A percentile compares a stretch with the other conserved stretches of the same genome.
Conservation (phyloP, 2,329 filamentous ascomycete species). For the Didymella lethalis region DNA sequence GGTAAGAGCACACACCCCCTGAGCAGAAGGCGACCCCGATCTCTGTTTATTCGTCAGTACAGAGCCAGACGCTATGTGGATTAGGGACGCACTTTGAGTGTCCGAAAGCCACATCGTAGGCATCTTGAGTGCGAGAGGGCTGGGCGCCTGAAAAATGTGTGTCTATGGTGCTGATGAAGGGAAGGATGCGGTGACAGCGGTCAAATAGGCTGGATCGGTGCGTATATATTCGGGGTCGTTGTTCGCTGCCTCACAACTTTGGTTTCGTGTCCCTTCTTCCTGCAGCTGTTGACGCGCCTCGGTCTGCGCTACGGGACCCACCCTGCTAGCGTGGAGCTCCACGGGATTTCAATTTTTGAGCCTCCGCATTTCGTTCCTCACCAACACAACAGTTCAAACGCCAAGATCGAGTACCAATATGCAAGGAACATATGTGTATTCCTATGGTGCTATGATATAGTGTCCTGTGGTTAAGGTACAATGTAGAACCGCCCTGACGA, state of each 20-base stretch:
- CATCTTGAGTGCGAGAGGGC: constrained; percentile 55
- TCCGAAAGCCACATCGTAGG: constrained; percentile 96
- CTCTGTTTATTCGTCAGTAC: constrained; percentile 63
- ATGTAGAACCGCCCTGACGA: constrained; percentile 59
- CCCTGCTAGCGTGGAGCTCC: constrained; percentile 34
- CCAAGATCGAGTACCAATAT: constrained; percentile 5
- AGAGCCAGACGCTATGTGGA: not conserved
- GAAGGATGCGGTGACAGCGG: not conserved
- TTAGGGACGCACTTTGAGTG: constrained; percentile 77
- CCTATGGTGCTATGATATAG: constrained; percentile 8
- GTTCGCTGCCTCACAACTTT: constrained; percentile 14
- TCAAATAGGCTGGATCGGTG: no score
- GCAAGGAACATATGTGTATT: constrained; percentile 23
- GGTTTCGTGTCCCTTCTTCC: constrained; percentile 17
- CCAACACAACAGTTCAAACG: constrained; percentile 10
- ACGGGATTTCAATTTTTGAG: constrained; percentile 29
- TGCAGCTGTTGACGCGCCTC: constrained; percentile 20
- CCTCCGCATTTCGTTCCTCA: constrained; percentile 3
- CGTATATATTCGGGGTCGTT: not conserved
- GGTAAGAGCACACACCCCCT: constrained; percentile 73
- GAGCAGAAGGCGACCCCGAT: constrained; percentile 98
- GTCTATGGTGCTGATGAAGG: not conserved
- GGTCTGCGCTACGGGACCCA: constrained; percentile 8
- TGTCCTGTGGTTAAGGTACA: not conserved
- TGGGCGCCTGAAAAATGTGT: not conserved